Percentiles rank a stretch among this genome's conserved stretches.
These are phyloP conservation scores for Solanum microdontum DNA, from an alignment of 257 asterid species.

Conservation along the genomic window DNA sequence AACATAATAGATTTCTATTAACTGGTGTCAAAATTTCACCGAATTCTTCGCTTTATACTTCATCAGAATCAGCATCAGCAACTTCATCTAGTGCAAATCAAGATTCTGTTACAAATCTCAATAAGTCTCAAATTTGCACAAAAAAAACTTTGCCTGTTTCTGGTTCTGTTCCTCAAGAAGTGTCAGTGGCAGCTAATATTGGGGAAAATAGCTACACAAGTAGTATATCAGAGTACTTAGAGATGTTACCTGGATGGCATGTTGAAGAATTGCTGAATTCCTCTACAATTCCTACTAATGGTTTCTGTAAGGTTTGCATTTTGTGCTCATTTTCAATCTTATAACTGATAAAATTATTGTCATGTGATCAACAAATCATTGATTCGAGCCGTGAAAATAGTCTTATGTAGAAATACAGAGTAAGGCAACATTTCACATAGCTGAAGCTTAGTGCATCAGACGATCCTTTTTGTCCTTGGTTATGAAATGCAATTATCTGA, in stretches of 20 bases:
- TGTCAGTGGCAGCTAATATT: neutral
- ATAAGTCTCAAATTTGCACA: constrained; percentile 10
- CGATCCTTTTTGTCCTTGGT: fast-evolving
- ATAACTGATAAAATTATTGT: too few species aligned
- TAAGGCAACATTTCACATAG: too few species aligned
- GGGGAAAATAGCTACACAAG: constrained; percentile 23
- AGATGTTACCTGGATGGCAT: constrained; percentile 81
- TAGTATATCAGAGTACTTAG: constrained; percentile 74
- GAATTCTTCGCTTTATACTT: constrained; percentile 29
- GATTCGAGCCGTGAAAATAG: neutral
- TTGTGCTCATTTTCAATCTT: neutral
- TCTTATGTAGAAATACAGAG: neutral
- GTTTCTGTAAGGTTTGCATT: constrained; percentile 49
- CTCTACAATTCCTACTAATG: constrained; percentile 27
- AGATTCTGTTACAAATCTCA: constrained; percentile 23
- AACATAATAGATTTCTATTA: constrained; percentile 69
- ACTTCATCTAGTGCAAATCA: constrained; percentile 2
- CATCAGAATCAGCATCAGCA: constrained; percentile 11
- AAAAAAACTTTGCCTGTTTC: neutral
- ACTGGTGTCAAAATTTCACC: constrained; percentile 65
- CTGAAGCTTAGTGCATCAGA: too few species aligned
- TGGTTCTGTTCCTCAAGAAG: constrained; percentile 4
- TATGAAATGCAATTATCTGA: neutral
- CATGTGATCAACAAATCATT: too few species aligned
- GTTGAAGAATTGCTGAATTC: constrained; percentile 75